phyloP scores from a whole-genome alignment of 202 grass and related monocot genomes.

The Schoenoplectus tabernaemontani region DNA sequence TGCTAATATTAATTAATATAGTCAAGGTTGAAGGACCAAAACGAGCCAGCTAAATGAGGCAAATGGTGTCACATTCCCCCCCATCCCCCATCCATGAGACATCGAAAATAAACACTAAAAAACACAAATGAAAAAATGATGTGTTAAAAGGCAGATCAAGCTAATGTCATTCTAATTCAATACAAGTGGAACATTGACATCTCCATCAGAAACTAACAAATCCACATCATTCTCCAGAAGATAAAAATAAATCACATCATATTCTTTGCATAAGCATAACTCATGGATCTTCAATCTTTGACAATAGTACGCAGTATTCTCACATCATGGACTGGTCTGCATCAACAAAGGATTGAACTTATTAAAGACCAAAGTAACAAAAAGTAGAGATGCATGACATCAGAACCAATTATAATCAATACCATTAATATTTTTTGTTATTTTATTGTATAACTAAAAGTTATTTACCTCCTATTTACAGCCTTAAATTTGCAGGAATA shows the following conservation, averaged over 20 bases:
- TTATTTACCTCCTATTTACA: background rate
- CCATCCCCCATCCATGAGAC: too few relatives aligned
- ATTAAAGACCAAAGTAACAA: background rate
- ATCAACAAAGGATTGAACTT: conserved; percentile 21
- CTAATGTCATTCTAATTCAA: background rate
- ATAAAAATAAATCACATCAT: conserved; percentile 8
- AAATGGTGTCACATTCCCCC: too few relatives aligned
- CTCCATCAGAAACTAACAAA: background rate
- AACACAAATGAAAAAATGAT: background rate
- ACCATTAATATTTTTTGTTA: background rate
- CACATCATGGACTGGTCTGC: conserved; percentile 89
- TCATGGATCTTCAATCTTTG: conserved; percentile 65
- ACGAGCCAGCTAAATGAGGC: too few relatives aligned
- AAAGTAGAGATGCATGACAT: background rate
- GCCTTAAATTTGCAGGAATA: background rate
- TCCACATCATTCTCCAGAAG: background rate
- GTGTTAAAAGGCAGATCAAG: background rate
- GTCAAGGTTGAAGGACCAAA: too few relatives aligned
- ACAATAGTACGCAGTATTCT: conserved; percentile 60
- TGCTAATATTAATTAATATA: too few relatives aligned
- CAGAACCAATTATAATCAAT: background rate
- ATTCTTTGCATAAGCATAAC: background rate
- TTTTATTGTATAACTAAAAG: background rate
- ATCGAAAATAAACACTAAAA: background rate
- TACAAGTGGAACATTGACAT: background rate